Evolutionary conservation across 225 moss, liverwort and hornwort species (phyloP).

Genomic region (Pseudisothecium myosuroides): DNA sequence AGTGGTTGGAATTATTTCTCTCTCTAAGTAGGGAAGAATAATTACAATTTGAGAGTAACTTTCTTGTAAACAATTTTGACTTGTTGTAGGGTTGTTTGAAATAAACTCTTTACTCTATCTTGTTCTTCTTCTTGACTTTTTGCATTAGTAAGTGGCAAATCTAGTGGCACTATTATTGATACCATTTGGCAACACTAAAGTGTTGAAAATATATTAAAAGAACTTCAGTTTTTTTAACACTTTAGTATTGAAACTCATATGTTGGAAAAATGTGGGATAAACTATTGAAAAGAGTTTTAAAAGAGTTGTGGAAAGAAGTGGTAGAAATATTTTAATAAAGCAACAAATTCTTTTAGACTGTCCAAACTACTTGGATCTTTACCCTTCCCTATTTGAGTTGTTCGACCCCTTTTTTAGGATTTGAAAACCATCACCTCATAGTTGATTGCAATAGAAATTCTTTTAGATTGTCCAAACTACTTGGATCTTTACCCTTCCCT

Average conservation of each 20-base stretch:
- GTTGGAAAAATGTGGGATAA: not conserved
- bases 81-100: not conserved
- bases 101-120: fast-evolving
- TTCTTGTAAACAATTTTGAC: too few species aligned
- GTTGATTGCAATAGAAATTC: fast-evolving
- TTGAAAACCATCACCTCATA: not conserved
- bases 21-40: fast-evolving
- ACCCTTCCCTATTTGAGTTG: not conserved
- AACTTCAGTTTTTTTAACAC: too few species aligned
- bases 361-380: fast-evolving
- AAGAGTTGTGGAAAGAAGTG: not conserved
- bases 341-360: not conserved
- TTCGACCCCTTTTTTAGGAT: fast-evolving
- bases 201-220: not conserved
- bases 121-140: not conserved
- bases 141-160: not conserved
- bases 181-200: fast-evolving
- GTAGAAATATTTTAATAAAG: not conserved
- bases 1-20: not conserved
- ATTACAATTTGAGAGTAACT: not conserved
- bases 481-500: fast-evolving
- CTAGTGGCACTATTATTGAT: not conserved
- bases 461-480: not conserved
- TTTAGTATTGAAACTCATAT: not conserved
- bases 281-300: not conserved